Base-by-base conservation (phyloP, 2,329 filamentous ascomycete genomes). In the Zymoseptoria pseudotritici region DNA sequence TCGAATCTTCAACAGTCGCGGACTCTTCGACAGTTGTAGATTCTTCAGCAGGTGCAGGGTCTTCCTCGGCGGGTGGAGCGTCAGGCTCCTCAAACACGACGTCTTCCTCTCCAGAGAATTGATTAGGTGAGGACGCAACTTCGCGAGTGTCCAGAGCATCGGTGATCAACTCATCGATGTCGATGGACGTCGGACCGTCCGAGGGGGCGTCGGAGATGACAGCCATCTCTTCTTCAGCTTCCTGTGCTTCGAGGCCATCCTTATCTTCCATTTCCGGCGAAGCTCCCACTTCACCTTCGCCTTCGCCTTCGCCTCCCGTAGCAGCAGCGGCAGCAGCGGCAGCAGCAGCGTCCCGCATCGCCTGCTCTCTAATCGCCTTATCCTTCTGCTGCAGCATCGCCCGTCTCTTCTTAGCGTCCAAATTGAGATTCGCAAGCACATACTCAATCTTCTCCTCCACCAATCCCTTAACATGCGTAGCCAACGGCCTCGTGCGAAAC, bases 361-460 rank as follows among this genome's bases (percentile, higher is more conserved):
- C 55, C 5, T 55, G 58, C 52, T 70, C 68, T 0, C 68, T 71
- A 64, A 46, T 17, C 17, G 36, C 36, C 36, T 46, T 46, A n/a
- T 46, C 36, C 36, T 46, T 17, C 36, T 46, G 13, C 36, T 46
- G 36, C 36, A 46, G 13, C 36, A 46, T 46, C 36, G 13, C 36
- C 11, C 36, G 36, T 46, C 36, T 46, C 36, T 46, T 46, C 36
- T 13, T n/a, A n/a, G 13, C 36, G 17, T 46, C 13, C 36, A 75
- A 76, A 0, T 79, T 83, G 65, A 91, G 81, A 26, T 82, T 78
- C 29, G 78, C 78, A 19, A 91, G 77, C 13, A 82, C 82, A 8
- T 80, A 74, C 64, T 88, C 82, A 69, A 97, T 92, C 71, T 83
- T 86, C 56, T 85, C 80, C 75, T 97, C 92, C 1, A 92, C 86